Evolutionary conservation across 768 basidiomycete genomes (phyloP).

Genomic region (Rhizopogon vulgaris): DNA sequence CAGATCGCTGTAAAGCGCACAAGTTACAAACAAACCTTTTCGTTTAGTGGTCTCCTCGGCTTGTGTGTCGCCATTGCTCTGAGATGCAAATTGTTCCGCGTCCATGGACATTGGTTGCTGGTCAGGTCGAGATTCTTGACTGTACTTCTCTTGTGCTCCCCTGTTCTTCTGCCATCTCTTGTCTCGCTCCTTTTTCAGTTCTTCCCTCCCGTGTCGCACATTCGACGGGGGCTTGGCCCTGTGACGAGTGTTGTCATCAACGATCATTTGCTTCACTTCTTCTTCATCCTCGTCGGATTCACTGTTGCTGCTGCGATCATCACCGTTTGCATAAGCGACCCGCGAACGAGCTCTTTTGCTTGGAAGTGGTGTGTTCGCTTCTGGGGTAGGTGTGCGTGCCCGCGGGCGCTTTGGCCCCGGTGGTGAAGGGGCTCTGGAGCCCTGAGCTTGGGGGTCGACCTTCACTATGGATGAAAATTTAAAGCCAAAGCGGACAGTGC

Average conservation of each 20-base stretch:
- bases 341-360: conserved; percentile 24
- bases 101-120: conserved; percentile 23
- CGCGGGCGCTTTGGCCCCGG: conserved; percentile 25
- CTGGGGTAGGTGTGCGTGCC: conserved; percentile 20
- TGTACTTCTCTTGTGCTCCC: conserved; percentile 19
- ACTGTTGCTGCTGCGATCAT: conserved; percentile 15
- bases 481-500: conserved; percentile 44
- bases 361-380: conserved; percentile 5
- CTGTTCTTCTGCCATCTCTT: conserved; percentile 23
- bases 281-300: conserved; percentile 33
- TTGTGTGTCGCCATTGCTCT: conserved; percentile 11
- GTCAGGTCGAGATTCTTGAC: too few species aligned
- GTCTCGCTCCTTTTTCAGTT: conserved; percentile 20
- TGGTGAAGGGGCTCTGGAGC: conserved; percentile 3
- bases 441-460: conserved; percentile 11
- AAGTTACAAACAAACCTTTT: conserved; percentile 34
- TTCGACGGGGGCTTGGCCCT: conserved; percentile 7
- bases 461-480: conserved; percentile 20
- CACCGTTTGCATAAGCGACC: conserved; percentile 4
- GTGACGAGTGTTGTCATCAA: background rate
- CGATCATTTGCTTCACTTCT: conserved; percentile 33
- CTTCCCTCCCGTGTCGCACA: conserved; percentile 24
- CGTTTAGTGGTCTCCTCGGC: conserved; percentile 35
- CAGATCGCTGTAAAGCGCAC: background rate
- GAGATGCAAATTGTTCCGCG: conserved; percentile 12